These are phyloP conservation scores for Pedinophyceae sp. DNA, from an alignment of 139 green algal genomes.

Conservation along the genomic window DNA sequence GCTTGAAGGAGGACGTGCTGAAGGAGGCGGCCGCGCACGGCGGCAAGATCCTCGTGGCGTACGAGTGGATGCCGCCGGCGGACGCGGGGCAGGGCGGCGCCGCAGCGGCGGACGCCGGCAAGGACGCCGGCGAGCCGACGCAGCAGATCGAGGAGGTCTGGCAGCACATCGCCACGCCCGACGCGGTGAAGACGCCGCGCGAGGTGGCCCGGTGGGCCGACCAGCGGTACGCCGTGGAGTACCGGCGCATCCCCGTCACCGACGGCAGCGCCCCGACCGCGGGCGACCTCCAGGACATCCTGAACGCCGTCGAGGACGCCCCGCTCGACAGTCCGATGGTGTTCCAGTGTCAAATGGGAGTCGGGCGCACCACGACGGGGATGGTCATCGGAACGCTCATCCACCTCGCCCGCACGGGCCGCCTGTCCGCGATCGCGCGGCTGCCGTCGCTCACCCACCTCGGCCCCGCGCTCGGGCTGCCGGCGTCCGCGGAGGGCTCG, in stretches of 20 bases:
- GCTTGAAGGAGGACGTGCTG: conserved; percentile 73
- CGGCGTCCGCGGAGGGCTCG: too few species aligned
- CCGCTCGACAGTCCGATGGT: conserved; percentile 34
- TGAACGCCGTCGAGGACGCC: conserved; percentile 17
- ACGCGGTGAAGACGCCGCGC: conserved; percentile 47
- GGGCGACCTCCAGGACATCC: conserved; percentile 38
- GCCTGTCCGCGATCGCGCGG: conserved; percentile 1
- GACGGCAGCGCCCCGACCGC: conserved; percentile 49
- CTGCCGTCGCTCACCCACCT: neutral
- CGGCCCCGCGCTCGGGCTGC: neutral
- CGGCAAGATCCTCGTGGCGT: conserved; percentile 59
- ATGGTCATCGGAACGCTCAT: conserved; percentile 68
- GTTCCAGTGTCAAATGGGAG: conserved; percentile 85
- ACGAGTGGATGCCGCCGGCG: conserved; percentile 26
- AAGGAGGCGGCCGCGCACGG: conserved; percentile 38
- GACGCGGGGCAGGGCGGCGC: conserved; percentile 2
- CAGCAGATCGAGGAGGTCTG: conserved; percentile 19
- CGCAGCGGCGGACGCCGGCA: neutral
- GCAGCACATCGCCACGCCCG: conserved; percentile 35
- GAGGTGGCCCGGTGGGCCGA: conserved; percentile 38
- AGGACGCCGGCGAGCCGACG: conserved; percentile 7
- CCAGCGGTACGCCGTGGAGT: conserved; percentile 33
- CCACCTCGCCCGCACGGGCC: too few species aligned
- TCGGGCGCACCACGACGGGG: conserved; percentile 75
- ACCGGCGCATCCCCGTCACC: conserved; percentile 62